Percentiles rank a stretch among this genome's conserved stretches.
Evolutionary conservation across 139 green algal species (phyloP).

Genomic region (Desmodesmus armatus): DNA sequence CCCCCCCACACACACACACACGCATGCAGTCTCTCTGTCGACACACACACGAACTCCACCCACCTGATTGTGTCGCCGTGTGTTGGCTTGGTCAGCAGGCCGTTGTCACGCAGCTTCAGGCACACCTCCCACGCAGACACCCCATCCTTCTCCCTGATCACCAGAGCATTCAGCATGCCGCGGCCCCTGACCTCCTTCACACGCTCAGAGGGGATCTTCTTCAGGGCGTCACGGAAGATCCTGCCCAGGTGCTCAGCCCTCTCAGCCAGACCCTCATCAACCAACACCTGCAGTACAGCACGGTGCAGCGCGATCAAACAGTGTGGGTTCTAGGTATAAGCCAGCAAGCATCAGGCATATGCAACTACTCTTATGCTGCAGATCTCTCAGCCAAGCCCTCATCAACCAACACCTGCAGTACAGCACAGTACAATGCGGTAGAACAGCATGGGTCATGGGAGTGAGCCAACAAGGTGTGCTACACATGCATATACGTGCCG

Average conservation of each 20-base stretch:
- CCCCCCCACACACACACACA: too few relatives aligned
- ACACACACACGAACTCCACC: too few relatives aligned
- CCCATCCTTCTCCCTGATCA: slow-evolving; percentile 78
- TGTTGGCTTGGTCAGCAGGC: slow-evolving; percentile 96
- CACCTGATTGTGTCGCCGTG: slow-evolving; percentile 95
- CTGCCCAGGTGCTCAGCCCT: slow-evolving; percentile 78
- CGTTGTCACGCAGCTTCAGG: slow-evolving; percentile 83
- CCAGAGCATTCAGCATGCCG: slow-evolving; percentile 91
- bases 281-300: slow-evolving; percentile 91
- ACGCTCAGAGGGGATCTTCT: slow-evolving; percentile 50
- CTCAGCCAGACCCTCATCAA: slow-evolving; percentile 93
- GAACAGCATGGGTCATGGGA: too few relatives aligned
- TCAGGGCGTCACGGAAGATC: slow-evolving; percentile 74
- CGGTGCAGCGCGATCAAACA: too few relatives aligned
- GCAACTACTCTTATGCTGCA: too few relatives aligned
- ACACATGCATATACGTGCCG: too few relatives aligned
- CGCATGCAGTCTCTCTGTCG: too few relatives aligned
- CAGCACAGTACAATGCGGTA: too few relatives aligned
- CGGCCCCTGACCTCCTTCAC: slow-evolving; percentile 81
- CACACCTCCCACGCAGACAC: slow-evolving; percentile 91
- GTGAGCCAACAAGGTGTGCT: too few relatives aligned
- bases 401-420: slow-evolving; percentile 92
- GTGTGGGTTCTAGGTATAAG: too few relatives aligned
- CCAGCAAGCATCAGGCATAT: too few relatives aligned
- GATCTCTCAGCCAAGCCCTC: slow-evolving; percentile 92